These are phyloP conservation scores for Penicillium lagena DNA, from an alignment of 495 filamentous ascomycete genomes.

Conservation along the genomic window DNA sequence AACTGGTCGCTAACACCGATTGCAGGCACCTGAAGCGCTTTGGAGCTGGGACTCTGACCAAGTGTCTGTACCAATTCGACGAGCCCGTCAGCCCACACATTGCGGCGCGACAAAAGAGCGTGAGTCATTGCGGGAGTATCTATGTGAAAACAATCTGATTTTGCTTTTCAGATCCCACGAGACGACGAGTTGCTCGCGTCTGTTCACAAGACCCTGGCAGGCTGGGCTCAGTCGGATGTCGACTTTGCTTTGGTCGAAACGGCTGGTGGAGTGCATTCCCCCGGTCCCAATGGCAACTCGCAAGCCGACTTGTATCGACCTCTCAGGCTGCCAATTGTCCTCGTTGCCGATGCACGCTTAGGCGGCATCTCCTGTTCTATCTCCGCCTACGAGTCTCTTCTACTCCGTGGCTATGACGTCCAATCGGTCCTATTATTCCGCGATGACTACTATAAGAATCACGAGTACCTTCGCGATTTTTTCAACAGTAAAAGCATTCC, in stretches of 20 bases:
- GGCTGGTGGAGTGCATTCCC: constrained; percentile 70
- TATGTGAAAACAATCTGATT: neutral
- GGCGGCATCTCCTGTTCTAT: constrained; percentile 72
- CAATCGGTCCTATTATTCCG: constrained; percentile 58
- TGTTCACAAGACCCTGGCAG: constrained; percentile 38
- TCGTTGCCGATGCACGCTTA: constrained; percentile 63
- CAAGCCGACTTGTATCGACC: constrained; percentile 71
- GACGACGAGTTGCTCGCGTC: constrained; percentile 42
- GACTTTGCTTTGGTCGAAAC: constrained; percentile 62
- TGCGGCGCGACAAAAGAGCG: constrained; percentile 43
- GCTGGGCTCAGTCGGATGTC: constrained; percentile 30
- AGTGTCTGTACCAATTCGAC: constrained; percentile 62
- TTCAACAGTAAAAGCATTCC: constrained; percentile 54
- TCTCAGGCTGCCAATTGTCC: constrained; percentile 61
- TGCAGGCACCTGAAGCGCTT: constrained; percentile 52
- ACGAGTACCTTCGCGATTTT: constrained; percentile 55
- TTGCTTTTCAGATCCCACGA: constrained; percentile 26
- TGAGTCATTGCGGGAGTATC: constrained; percentile 6
- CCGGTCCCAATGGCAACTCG: constrained; percentile 62
- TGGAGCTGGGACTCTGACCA: constrained; percentile 43
- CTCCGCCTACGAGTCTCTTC: constrained; percentile 67
- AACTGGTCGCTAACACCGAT: neutral
- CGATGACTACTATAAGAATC: constrained; percentile 56
- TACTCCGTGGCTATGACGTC: constrained; percentile 68
- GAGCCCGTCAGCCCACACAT: constrained; percentile 70